A percentile compares a stretch with the other conserved stretches of the same genome.
These are phyloP conservation scores for Protomyces gravidus DNA, from an alignment of 1,139 yeast species.

Conservation along the genomic window DNA sequence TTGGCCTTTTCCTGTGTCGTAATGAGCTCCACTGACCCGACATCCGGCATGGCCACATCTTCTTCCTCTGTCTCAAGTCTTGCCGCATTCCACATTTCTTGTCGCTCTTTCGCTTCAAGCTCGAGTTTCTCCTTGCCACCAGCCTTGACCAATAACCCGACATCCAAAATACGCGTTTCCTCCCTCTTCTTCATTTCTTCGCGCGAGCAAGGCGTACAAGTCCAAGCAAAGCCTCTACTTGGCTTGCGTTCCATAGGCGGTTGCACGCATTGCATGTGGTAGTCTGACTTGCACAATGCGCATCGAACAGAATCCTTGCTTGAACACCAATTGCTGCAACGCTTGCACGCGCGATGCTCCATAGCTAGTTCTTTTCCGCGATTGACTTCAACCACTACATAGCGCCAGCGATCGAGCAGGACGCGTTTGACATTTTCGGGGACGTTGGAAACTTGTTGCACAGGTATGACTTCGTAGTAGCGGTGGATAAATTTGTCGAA, in stretches of 20 bases:
- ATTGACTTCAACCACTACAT: slow-evolving; percentile 70
- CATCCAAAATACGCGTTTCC: slow-evolving; percentile 36
- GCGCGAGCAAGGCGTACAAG: slow-evolving; percentile 73
- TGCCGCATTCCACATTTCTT: background rate
- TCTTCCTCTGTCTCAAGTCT: background rate
- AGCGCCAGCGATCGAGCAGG: slow-evolving; percentile 63
- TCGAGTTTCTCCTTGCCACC: slow-evolving; percentile 1
- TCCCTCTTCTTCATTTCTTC: slow-evolving; percentile 45
- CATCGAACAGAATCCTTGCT: slow-evolving; percentile 72
- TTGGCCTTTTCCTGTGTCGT: slow-evolving; percentile 39
- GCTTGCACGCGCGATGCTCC: slow-evolving; percentile 65
- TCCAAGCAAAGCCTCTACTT: slow-evolving; percentile 85
- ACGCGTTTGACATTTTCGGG: slow-evolving; percentile 62
- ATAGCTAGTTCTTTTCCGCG: slow-evolving; percentile 60
- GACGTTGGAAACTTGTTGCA: slow-evolving; percentile 52
- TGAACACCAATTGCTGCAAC: slow-evolving; percentile 81
- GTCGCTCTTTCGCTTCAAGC: background rate
- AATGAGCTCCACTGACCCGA: background rate
- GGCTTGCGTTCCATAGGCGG: slow-evolving; percentile 81
- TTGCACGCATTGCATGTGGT: slow-evolving; percentile 79
- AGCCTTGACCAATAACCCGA: background rate
- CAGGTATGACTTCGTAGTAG: slow-evolving; percentile 72
- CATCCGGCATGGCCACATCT: background rate
- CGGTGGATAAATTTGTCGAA: slow-evolving; percentile 83
- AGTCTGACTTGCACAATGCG: slow-evolving; percentile 65